phyloP scores from a whole-genome alignment of 495 filamentous ascomycete genomes.

The Penicillium waksmanii region DNA sequence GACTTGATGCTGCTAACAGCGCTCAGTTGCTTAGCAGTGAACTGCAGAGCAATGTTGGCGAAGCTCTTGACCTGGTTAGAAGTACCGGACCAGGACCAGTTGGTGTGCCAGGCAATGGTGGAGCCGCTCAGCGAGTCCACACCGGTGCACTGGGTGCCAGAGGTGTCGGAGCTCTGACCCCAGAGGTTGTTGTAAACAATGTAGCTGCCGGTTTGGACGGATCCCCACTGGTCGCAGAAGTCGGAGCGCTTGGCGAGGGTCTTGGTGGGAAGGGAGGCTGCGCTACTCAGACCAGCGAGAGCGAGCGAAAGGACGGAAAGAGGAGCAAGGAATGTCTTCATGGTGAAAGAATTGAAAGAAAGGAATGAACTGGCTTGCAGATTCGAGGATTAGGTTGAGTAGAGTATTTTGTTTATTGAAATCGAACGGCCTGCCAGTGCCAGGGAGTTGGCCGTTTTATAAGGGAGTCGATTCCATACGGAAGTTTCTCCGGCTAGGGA shows the following conservation, averaged over 20 bases:
- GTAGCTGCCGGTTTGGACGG: slow-evolving; percentile 47
- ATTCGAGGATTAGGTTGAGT: background rate
- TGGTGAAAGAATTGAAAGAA: slow-evolving; percentile 22
- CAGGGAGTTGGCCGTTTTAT: background rate
- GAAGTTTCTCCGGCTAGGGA: slow-evolving; percentile 5
- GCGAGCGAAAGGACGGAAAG: slow-evolving; percentile 28
- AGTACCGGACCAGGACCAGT: slow-evolving; percentile 60
- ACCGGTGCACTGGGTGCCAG: slow-evolving; percentile 61
- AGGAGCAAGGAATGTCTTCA: slow-evolving; percentile 39
- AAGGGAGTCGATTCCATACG: background rate
- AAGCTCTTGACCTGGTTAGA: slow-evolving; percentile 61
- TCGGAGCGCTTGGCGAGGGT: slow-evolving; percentile 42
- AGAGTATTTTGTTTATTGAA: background rate
- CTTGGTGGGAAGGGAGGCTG: slow-evolving; percentile 39
- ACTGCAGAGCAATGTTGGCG: slow-evolving; percentile 54
- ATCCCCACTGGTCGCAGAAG: slow-evolving; percentile 56
- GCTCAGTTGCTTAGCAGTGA: slow-evolving; percentile 51
- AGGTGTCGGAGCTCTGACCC: slow-evolving; percentile 45
- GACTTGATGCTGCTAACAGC: slow-evolving; percentile 54
- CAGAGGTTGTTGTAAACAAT: slow-evolving; percentile 61
- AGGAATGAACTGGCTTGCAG: slow-evolving; percentile 6
- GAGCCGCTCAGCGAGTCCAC: slow-evolving; percentile 50
- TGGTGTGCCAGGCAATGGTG: slow-evolving; percentile 59
- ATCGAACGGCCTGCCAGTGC: background rate
- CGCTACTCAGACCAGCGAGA: slow-evolving; percentile 38